Percentiles rank a stretch among this genome's conserved stretches.
These are phyloP conservation scores for Hypoxylon sp. DNA, from an alignment of 2,329 filamentous ascomycete species.

Conservation along the genomic window DNA sequence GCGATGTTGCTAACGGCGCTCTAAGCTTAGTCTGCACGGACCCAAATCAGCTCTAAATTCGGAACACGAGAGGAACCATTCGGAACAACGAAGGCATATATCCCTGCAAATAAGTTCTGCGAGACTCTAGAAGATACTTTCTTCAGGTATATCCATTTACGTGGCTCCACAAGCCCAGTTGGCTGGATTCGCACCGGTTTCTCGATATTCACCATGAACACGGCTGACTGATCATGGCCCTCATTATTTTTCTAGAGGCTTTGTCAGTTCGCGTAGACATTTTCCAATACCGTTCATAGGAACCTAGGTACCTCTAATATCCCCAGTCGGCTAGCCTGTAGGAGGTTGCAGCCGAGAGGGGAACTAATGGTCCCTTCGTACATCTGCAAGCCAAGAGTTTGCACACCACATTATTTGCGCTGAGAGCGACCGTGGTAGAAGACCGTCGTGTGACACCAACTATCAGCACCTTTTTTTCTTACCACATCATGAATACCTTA, in stretches of 20 bases:
- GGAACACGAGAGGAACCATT: conserved; percentile 15
- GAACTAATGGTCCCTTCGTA: conserved; percentile 38
- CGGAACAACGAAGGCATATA: not conserved
- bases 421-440: conserved; percentile 1
- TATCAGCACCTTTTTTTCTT: conserved; percentile 13
- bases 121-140: not conserved
- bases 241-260: conserved; percentile 11
- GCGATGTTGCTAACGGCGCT: conserved; percentile 8
- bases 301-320: too few relatives aligned
- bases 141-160: conserved; percentile 13
- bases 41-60: conserved; percentile 11
- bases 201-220: conserved; percentile 9
- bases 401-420: conserved; percentile 24
- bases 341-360: conserved; percentile 28
- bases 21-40: conserved; percentile 13
- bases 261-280: conserved; percentile 10
- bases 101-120: conserved; percentile 1
- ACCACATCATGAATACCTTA: not conserved
- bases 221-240: conserved; percentile 1
- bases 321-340: conserved; percentile 19
- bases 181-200: conserved; percentile 31
- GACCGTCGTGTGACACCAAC: conserved; percentile 33
- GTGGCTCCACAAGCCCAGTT: conserved; percentile 29
- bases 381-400: conserved; percentile 35
- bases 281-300: conserved; percentile 17